Base-by-base conservation (phyloP, 2,329 filamentous ascomycete genomes). In the Alternaria burnsii region DNA sequence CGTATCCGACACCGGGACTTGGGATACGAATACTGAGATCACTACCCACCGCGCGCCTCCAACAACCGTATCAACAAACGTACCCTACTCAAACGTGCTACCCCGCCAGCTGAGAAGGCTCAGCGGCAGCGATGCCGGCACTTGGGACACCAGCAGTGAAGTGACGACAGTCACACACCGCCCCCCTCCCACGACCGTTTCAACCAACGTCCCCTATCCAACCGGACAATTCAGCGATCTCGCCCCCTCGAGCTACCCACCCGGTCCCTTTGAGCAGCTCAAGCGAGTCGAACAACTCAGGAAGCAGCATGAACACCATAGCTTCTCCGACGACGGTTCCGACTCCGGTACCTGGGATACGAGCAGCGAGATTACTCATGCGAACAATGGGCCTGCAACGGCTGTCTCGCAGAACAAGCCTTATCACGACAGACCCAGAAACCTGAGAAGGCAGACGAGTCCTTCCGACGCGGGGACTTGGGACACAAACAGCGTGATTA, bases 281-380 rank as follows among this genome's bases (percentile, higher is more conserved):
- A 59, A 55, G 40, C 30, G 46, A 36, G 46, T 50, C 20, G 57
- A 59, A 44, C 41, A 54, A 48, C 26, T 59, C 38, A 55, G 53
- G 20, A 59, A 48, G 12, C 46, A 52, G 41, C 40, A 54, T 7
- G 43, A 59, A 36, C 43, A 59, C 26, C 34, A 38, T n/a, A 57
- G 32, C 26, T 51, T 56, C 38, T 59, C 57, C 24, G 57, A 59
- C 8, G 57, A 59, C 24, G 54, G 53, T 30, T 61, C 58, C 3
- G 58, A 61, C 41, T 47, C 53, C 16, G 58, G 58, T 8, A 61
- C 58, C 11, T 61, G 58, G 58, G 58, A 60, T 11, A 60, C 58
- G 16, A 60, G 58, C 48, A 61, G 58, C 42, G 58, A 61, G 30
- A 48, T 58, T 18, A 61, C 58, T 24, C 58, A 61, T 14, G 58